Conservation (phyloP, 495 filamentous ascomycete species). For the Saxispiralis lemnorum region DNA sequence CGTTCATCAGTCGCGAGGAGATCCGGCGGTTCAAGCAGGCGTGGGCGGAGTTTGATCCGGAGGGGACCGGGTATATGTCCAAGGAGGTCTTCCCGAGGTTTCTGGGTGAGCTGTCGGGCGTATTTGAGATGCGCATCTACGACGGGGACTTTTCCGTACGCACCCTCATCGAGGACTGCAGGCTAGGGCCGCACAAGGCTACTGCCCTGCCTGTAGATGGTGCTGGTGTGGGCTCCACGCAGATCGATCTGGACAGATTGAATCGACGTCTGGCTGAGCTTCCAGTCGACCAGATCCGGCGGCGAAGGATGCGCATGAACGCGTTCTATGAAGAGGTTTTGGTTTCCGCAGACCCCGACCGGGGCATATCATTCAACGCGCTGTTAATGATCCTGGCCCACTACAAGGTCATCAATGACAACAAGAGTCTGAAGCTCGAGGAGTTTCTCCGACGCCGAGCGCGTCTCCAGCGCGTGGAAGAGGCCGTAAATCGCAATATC, state of each 20-base stretch:
- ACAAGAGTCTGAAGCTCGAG: slow-evolving; percentile 81
- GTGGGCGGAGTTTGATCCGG: slow-evolving; percentile 86
- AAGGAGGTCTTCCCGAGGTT: slow-evolving; percentile 85
- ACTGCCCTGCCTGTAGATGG: slow-evolving; percentile 37
- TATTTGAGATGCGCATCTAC: slow-evolving; percentile 97
- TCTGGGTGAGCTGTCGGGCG: slow-evolving; percentile 74
- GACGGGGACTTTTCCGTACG: slow-evolving; percentile 71
- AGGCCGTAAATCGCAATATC: slow-evolving; percentile 72
- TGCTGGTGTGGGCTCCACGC: slow-evolving; percentile 23
- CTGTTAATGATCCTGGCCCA: slow-evolving; percentile 96
- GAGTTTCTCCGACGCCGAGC: slow-evolving; percentile 86
- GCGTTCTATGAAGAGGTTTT: slow-evolving; percentile 91
- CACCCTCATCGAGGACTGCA: slow-evolving; percentile 66
- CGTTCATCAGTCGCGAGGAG: slow-evolving; percentile 74
- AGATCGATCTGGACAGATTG: slow-evolving; percentile 58
- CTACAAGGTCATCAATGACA: slow-evolving; percentile 97
- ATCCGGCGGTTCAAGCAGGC: slow-evolving; percentile 94
- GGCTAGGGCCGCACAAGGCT: slow-evolving; percentile 29
- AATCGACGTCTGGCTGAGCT: slow-evolving; percentile 58
- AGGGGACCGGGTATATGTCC: slow-evolving; percentile 75
- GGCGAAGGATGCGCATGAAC: slow-evolving; percentile 61
- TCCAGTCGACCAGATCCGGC: slow-evolving; percentile 53
- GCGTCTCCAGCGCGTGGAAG: slow-evolving; percentile 85
- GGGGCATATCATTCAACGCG: slow-evolving; percentile 79
- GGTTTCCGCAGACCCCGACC: slow-evolving; percentile 72